Evolutionary conservation across 2,329 filamentous ascomycete species (phyloP).

Genomic region (Stromatinia cepivora): DNA sequence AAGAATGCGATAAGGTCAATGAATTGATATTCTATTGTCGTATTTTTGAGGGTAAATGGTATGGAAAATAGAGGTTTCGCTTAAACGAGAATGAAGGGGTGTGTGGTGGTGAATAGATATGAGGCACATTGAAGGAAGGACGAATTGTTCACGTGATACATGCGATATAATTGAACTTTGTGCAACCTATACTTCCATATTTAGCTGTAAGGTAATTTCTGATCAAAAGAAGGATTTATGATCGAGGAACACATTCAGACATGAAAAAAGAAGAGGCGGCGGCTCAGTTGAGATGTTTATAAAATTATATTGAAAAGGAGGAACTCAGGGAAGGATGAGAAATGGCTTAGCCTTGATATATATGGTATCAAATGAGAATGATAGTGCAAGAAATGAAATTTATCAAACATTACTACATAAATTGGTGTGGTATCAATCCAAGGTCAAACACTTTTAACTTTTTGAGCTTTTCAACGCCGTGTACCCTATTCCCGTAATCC

Average conservation of each 20-base stretch:
- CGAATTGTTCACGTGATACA: not conserved
- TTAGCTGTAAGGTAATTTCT: not conserved
- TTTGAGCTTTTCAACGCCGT: slow-evolving; percentile 11
- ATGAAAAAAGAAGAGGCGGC: not conserved
- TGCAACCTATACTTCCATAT: not conserved
- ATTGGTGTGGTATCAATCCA: not conserved
- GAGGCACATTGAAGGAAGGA: not conserved
- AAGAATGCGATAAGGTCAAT: no score
- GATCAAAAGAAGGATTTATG: not conserved
- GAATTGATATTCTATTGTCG: not conserved
- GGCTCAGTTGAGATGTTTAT: not conserved
- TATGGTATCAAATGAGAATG: not conserved
- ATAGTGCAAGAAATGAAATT: not conserved
- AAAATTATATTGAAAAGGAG: not conserved
- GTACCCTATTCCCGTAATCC: not conserved
- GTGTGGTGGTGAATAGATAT: not conserved
- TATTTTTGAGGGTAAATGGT: not conserved
- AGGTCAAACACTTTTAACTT: slow-evolving; percentile 7
- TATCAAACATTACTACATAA: slow-evolving; percentile 7
- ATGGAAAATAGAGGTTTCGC: not conserved
- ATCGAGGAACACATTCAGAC: not conserved
- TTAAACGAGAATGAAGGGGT: not conserved
- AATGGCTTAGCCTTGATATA: not conserved
- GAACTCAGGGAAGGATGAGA: not conserved
- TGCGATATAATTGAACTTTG: not conserved